phyloP scores from a whole-genome alignment of 345 rosid genomes.

The Acer campestre region DNA sequence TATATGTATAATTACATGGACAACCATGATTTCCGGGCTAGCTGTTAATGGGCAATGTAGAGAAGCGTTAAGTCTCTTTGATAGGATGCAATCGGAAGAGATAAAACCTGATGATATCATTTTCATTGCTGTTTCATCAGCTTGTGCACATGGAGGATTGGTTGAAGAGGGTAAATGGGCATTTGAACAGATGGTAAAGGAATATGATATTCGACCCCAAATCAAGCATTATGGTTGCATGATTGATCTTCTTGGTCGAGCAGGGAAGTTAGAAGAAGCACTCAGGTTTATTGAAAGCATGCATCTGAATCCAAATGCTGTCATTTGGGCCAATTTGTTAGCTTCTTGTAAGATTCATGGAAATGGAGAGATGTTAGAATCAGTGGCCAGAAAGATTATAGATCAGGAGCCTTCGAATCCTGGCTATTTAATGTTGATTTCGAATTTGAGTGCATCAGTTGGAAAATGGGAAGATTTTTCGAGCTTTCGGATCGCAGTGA shows the following conservation, averaged over 20 bases:
- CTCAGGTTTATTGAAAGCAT: constrained; percentile 33
- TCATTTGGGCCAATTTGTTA: constrained; percentile 34
- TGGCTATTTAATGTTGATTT: constrained; percentile 30
- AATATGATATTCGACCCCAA: constrained; percentile 31
- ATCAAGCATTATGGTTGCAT: constrained; percentile 46
- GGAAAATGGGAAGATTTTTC: constrained; percentile 31
- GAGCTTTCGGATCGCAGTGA: constrained; percentile 29
- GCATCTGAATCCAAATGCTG: constrained; percentile 41
- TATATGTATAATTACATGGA: constrained; percentile 37
- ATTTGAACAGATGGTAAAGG: constrained; percentile 28
- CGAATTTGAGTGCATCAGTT: constrained; percentile 30
- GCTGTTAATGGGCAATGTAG: constrained; percentile 29
- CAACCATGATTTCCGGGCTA: constrained; percentile 35
- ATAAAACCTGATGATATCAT: constrained; percentile 30
- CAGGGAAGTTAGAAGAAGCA: constrained; percentile 37
- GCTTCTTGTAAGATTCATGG: constrained; percentile 34
- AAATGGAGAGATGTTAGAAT: constrained; percentile 22
- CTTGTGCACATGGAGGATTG: constrained; percentile 41
- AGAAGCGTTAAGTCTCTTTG: constrained; percentile 29
- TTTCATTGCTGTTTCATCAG: constrained; percentile 36
- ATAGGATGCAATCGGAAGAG: constrained; percentile 25
- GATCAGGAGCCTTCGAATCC: constrained; percentile 37
- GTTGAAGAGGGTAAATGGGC: constrained; percentile 39
- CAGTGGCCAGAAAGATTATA: constrained; percentile 25
- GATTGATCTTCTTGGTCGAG: constrained; percentile 43